These are phyloP conservation scores for Schizophyllum commune DNA, from an alignment of 1,284 basidiomycete species.

Conservation along the genomic window DNA sequence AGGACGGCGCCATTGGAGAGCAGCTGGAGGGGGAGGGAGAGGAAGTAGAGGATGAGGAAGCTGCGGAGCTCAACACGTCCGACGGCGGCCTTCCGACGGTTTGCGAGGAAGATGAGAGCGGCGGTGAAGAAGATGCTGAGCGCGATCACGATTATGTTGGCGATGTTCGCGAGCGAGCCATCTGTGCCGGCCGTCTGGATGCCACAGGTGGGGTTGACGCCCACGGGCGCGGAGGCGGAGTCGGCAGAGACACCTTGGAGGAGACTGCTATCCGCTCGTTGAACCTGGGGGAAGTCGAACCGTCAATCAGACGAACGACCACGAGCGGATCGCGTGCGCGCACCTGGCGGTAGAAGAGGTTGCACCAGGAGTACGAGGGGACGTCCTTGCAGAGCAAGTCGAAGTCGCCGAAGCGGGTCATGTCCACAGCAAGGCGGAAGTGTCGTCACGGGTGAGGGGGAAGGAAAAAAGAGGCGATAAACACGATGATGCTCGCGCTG, in stretches of 20 bases:
- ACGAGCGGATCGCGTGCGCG: neutral
- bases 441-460: neutral
- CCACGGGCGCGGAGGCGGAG: constrained; percentile 35
- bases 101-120: constrained; percentile 36
- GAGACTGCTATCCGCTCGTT: constrained; percentile 2
- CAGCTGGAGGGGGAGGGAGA: constrained; percentile 71
- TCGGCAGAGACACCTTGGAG: constrained; percentile 2
- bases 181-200: constrained; percentile 37
- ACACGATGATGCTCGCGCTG: neutral
- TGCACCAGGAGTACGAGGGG: constrained; percentile 62
- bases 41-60: constrained; percentile 58
- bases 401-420: constrained; percentile 55
- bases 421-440: constrained; percentile 13
- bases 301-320: neutral
- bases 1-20: constrained; percentile 72
- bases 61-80: constrained; percentile 63
- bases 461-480: neutral
- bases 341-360: constrained; percentile 60
- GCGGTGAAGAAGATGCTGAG: constrained; percentile 45
- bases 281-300: neutral
- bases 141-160: constrained; percentile 63
- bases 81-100: constrained; percentile 39
- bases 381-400: constrained; percentile 41
- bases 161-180: constrained; percentile 61
- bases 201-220: constrained; percentile 51